Evolutionary conservation across 495 filamentous ascomycete genomes (phyloP).

Genomic region (Hypomontagnella monticulosa): DNA sequence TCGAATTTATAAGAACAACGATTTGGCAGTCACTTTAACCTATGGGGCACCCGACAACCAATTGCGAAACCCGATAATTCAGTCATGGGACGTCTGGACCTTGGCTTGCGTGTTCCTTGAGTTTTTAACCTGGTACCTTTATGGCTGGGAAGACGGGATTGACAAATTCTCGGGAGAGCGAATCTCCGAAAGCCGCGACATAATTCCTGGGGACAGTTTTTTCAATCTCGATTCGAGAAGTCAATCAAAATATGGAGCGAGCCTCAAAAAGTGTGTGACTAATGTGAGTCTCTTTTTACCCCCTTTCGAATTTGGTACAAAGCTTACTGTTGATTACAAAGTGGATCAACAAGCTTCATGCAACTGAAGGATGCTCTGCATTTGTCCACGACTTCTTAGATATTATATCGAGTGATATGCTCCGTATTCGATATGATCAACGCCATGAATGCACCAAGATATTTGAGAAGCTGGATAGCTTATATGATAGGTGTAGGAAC

Average conservation of each 20-base stretch:
- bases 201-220: neutral
- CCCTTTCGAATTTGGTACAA: neutral
- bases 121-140: constrained; percentile 14
- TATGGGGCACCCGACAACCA: constrained; percentile 1
- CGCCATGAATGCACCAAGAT: neutral
- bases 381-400: constrained; percentile 36
- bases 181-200: neutral
- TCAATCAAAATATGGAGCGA: neutral
- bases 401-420: constrained; percentile 29
- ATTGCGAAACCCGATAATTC: constrained; percentile 8
- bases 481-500: neutral
- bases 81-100: constrained; percentile 3
- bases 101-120: no score
- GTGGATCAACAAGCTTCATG: constrained; percentile 34
- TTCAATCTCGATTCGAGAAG: neutral
- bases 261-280: constrained; percentile 1
- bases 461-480: neutral
- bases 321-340: neutral
- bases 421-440: constrained; percentile 9
- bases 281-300: neutral
- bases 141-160: neutral
- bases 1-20: no score
- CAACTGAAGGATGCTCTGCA: constrained; percentile 17
- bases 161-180: neutral
- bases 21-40: neutral